These are phyloP conservation scores for Fusarium devonianum DNA, from an alignment of 2,329 filamentous ascomycete genomes.

Conservation along the genomic window DNA sequence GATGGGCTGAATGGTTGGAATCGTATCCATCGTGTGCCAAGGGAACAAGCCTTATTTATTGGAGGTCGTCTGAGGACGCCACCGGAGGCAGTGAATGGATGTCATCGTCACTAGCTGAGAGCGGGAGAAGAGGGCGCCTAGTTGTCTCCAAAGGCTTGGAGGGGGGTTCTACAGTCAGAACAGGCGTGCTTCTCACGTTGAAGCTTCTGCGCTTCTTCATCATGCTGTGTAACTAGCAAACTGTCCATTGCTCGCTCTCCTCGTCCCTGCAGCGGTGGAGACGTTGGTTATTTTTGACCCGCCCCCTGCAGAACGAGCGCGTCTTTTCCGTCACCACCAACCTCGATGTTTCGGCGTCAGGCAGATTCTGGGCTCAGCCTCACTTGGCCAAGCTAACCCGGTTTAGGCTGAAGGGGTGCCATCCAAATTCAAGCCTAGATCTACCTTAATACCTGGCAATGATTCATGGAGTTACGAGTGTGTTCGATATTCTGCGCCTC, in stretches of 20 bases:
- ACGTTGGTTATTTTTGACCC: no score
- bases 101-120: no score
- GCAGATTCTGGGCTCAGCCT: conserved; percentile 11
- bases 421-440: not conserved
- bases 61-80: conserved; percentile 13
- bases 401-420: not conserved
- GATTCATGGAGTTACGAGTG: conserved; percentile 5
- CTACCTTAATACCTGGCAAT: conserved; percentile 2
- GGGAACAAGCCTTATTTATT: conserved; percentile 10
- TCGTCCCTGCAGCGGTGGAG: no score
- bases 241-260: no score
- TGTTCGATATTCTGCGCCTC: not conserved
- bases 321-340: not conserved
- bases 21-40: conserved; percentile 21
- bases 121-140: no score
- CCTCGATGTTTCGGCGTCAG: conserved; percentile 1
- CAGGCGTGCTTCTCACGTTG: no score
- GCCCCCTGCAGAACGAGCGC: not conserved
- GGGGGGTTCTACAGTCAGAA: not conserved
- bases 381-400: conserved; percentile 22
- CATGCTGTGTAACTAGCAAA: no score
- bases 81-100: not conserved
- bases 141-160: no score
- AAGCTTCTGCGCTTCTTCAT: no score
- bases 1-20: no score